phyloP scores from a whole-genome alignment of 768 basidiomycete genomes.

The Boletus barrowsii region DNA sequence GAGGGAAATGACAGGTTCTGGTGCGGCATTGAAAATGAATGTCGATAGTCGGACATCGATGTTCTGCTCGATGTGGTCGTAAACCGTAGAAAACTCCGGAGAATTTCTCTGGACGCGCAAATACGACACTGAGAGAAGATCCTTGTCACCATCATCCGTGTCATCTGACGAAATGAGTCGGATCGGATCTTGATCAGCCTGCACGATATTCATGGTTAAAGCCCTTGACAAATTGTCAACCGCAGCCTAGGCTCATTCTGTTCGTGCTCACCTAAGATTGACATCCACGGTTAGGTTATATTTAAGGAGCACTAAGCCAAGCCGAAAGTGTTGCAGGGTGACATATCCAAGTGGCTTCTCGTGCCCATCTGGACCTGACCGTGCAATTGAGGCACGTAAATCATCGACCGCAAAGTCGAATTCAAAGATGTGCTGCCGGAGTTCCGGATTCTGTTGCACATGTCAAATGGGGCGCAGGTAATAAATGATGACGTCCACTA shows the following conservation, averaged over 20 bases:
- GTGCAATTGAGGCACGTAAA: slow-evolving; percentile 76
- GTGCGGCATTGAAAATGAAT: slow-evolving; percentile 82
- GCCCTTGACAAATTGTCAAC: slow-evolving; percentile 45
- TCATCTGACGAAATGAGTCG: slow-evolving; percentile 64
- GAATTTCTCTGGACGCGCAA: slow-evolving; percentile 76
- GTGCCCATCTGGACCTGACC: slow-evolving; percentile 52
- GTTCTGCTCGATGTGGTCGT: slow-evolving; percentile 85
- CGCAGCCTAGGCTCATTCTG: background rate
- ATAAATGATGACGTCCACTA: slow-evolving; percentile 24
- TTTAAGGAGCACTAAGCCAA: slow-evolving; percentile 72
- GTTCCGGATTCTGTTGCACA: slow-evolving; percentile 29
- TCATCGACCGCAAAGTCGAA: slow-evolving; percentile 84
- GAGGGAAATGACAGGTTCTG: slow-evolving; percentile 84
- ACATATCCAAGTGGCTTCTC: slow-evolving; percentile 82
- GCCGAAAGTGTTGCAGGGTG: slow-evolving; percentile 70
- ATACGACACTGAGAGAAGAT: slow-evolving; percentile 80
- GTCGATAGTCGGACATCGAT: slow-evolving; percentile 88
- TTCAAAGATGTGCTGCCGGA: slow-evolving; percentile 68
- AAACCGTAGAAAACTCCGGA: slow-evolving; percentile 75
- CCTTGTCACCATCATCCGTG: slow-evolving; percentile 43
- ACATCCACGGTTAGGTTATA: slow-evolving; percentile 87
- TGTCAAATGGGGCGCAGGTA: slow-evolving; percentile 1
- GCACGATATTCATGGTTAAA: slow-evolving; percentile 71
- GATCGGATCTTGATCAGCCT: slow-evolving; percentile 50
- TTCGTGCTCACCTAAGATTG: slow-evolving; percentile 57